Conservation (phyloP, 2,329 filamentous ascomycete genomes). For the Paracamarosporium sp. region DNA sequence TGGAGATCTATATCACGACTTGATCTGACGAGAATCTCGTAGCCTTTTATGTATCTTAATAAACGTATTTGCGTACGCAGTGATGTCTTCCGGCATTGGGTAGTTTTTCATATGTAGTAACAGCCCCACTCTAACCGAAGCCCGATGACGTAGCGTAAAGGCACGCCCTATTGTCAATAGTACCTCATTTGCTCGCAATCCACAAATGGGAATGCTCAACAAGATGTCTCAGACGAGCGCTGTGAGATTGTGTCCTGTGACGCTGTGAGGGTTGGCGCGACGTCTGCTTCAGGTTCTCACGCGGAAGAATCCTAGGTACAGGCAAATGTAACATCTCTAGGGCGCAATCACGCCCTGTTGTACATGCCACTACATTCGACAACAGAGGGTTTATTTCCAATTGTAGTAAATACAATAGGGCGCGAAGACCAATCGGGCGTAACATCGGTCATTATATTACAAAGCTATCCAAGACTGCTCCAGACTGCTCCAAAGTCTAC, state of each 20-base stretch:
- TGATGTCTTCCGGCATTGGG: not conserved
- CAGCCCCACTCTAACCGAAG: not conserved
- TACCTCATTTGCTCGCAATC: not conserved
- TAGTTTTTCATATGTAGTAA: not conserved
- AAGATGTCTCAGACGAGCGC: not conserved
- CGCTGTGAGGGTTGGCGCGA: not conserved
- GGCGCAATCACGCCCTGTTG: conserved; percentile 9
- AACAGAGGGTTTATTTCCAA: not conserved
- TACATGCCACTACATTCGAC: conserved; percentile 7
- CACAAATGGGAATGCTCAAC: not conserved
- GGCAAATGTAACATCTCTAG: not conserved
- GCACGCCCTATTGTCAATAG: conserved; percentile 1
- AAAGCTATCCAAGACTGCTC: not conserved
- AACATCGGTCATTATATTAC: conserved; percentile 8
- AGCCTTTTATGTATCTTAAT: not conserved
- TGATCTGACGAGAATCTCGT: not conserved
- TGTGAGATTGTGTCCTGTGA: not conserved
- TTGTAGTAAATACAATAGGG: not conserved
- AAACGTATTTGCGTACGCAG: not conserved
- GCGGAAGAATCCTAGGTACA: not conserved
- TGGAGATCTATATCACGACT: not conserved
- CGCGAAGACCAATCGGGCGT: not conserved
- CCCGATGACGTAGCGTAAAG: not conserved
- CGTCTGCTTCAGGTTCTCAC: not conserved
- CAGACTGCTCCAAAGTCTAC: conserved; percentile 21